Evolutionary conservation across 176 grass and related monocot species (phyloP), one percentile per base, ranked within the genome.

Genomic region (Alopecurus myosuroides): DNA sequence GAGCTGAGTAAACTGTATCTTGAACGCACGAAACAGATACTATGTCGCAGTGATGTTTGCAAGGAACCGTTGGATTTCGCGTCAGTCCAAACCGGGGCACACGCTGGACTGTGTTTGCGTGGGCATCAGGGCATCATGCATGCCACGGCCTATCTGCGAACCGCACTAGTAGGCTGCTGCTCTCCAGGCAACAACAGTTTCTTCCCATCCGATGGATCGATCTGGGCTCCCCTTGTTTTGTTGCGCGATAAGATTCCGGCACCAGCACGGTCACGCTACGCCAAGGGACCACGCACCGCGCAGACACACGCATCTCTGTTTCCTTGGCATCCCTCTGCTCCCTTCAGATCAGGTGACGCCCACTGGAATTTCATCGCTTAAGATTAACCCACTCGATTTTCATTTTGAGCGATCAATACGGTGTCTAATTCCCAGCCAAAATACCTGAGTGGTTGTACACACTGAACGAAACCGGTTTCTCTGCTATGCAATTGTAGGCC

Each of bases 121-220:
- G 57, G 57, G 57, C 57, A 61, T 61, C 25, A 61, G 55, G 81
- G 17, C 50, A 64, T n/a, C 62, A 52, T 11, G 25, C 37, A 31
- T 12, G 14, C 9, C 29, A 33, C 61, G 14, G 11, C 14, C 23
- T 19, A 61, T 51, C 85, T 87, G 85, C 68, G 57, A 73, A 51
- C 13, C 67, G 84, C 84, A 86, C 52, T 62, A 18, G n/a, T 62
- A 18, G n/a, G 31, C 77, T 86, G 85, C 53, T 80, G 66, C 85
- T 51, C 55, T 86, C 68, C 45, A 86, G 85, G 85, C 7, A 74
- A 39, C 68, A 77, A 56, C 61, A 78, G 25, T 56, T 36, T 11
- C 18, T 1, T 51, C 50, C 15, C 57, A 31, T 48, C 29, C 23
- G 66, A 49, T 3, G 10, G 1, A 49, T 3, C 41, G 1, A 11